Conservation (phyloP, 345 rosid genomes). For the Salix purpurea region DNA sequence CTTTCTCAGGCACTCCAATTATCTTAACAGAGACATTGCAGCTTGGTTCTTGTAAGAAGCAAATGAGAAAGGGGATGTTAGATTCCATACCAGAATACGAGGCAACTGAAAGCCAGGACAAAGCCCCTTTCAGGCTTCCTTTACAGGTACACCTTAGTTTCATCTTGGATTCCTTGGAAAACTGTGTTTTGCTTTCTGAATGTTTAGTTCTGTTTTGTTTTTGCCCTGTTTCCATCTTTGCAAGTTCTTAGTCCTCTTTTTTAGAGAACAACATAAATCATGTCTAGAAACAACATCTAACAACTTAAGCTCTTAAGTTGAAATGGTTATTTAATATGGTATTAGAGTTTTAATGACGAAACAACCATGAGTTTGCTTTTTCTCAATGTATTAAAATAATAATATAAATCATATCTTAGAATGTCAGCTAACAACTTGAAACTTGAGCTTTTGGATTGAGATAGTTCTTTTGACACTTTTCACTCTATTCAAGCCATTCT, state of each 20-base stretch:
- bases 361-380: too few species aligned
- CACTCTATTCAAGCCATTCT: neutral
- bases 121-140: conserved; percentile 7
- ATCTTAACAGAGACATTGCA: conserved; percentile 26
- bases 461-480: too few species aligned
- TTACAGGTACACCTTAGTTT: conserved; percentile 15
- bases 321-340: too few species aligned
- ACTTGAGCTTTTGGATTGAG: too few species aligned
- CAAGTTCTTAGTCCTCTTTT: neutral
- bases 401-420: too few species aligned
- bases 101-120: conserved; percentile 4
- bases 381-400: too few species aligned
- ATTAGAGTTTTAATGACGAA: too few species aligned
- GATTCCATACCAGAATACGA: conserved; percentile 22
- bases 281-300: too few species aligned
- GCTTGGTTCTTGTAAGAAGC: neutral
- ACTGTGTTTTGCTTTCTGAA: neutral
- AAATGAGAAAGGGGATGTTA: conserved; percentile 16
- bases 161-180: neutral
- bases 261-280: too few species aligned
- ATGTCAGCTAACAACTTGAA: too few species aligned
- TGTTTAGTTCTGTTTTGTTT: neutral
- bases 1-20: conserved; percentile 26
- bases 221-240: neutral
- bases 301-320: too few species aligned